Conservation (phyloP, 305 asterid species). For the Rubia peregrina region DNA sequence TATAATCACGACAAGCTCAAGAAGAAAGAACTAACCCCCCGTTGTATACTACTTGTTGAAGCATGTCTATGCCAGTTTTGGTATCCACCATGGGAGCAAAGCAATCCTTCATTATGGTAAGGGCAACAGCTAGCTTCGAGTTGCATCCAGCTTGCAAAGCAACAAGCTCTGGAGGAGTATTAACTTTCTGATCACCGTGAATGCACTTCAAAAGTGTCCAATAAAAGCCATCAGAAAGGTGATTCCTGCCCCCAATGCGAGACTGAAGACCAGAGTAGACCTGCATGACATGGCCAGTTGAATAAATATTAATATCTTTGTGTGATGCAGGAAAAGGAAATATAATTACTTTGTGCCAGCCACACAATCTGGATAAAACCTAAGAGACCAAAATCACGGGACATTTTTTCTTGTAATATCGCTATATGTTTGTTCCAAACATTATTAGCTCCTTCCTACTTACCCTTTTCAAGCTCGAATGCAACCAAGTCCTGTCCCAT, state of each 20-base stretch:
- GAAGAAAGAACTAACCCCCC: conserved; percentile 62
- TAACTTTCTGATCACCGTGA: conserved; percentile 64
- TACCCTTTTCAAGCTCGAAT: background rate
- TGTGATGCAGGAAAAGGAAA: background rate
- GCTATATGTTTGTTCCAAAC: background rate
- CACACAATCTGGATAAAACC: background rate
- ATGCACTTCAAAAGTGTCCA: conserved; percentile 86
- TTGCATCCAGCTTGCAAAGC: conserved; percentile 88
- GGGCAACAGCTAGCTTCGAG: conserved; percentile 85
- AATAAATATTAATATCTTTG: background rate
- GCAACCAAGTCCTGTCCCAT: background rate
- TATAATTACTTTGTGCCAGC: background rate
- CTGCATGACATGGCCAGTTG: conserved; percentile 35
- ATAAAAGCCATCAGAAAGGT: conserved; percentile 53
- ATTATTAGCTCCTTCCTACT: background rate
- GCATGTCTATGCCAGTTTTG: conserved; percentile 87
- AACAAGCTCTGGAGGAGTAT: conserved; percentile 43
- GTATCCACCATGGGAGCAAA: conserved; percentile 88
- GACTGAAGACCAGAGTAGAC: conserved; percentile 67
- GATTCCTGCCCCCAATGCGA: conserved; percentile 53
- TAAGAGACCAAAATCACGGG: background rate
- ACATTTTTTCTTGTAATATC: background rate
- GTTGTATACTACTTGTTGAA: conserved; percentile 86
- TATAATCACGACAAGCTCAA: background rate
- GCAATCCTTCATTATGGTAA: conserved; percentile 87